Evolutionary conservation across 2,329 filamentous ascomycete genomes (phyloP), one percentile per base, ranked within the genome.

Genomic region (Tothia fuscella): DNA sequence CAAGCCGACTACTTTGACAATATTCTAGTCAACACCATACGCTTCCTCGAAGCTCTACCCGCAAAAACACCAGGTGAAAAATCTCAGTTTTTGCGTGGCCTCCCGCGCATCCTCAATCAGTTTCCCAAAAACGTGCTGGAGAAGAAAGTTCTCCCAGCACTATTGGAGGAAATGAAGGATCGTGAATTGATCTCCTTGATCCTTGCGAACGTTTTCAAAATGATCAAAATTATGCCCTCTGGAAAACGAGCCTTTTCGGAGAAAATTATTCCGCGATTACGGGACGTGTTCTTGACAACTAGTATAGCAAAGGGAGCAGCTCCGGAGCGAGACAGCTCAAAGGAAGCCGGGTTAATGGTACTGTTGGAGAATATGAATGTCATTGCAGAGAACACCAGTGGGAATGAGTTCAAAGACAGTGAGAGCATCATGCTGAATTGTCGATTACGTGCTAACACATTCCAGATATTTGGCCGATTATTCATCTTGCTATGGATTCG

Each of bases 1-100:
- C 78, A 95, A 59, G 93, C 87, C 54, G 80, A 85, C 50, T 98
- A 93, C 57, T 98, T 98, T 57, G 87, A 98, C 62, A 98, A 96
- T 54, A 84, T 96, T 34, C 70, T 98, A 4, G 86, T 98, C 17
- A 94, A 88, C 0, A 95, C 91, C 0, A 94, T 98, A 47, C 83
- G 91, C 10, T 98, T 98, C 55, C 67, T 98, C 20, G 91, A 98
- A 52, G 75, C 80, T 0, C 76, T 98, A 45, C 89, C 91, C 0
- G 84, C 85, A 25, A 98, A 98, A 64, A 94, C 87, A 1, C 73
- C 84, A 0, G 83, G 77, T 47, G 91, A 98, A 56, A 98, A 98
- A 58, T 73, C 81, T 5, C 80, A 87, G 44, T 98, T 98, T 57
- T 76, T 98, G 72, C 78, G 86, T 42, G 91, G 91, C 0, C 67